A percentile compares a stretch with the other conserved stretches of the same genome.
phyloP scores from a whole-genome alignment of 257 asterid species.

The Capsicum chinense region DNA sequence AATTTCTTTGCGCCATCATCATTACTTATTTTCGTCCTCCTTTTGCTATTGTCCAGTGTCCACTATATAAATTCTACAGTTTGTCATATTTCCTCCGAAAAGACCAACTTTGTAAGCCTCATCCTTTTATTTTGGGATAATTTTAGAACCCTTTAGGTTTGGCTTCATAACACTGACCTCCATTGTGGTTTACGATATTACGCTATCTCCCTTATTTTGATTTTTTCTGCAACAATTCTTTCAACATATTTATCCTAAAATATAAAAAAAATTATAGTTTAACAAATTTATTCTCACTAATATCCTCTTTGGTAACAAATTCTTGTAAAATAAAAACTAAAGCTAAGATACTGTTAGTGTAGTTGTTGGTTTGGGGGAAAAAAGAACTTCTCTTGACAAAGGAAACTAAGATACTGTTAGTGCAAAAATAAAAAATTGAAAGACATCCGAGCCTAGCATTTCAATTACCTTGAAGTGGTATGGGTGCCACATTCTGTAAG shows the following conservation, averaged over 20 bases:
- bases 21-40: background rate
- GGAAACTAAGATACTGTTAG: background rate
- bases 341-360: too few species aligned
- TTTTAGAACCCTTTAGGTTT: background rate
- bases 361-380: background rate
- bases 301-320: too few species aligned
- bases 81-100: background rate
- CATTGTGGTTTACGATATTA: background rate
- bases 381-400: background rate
- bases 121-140: too few species aligned
- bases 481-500: background rate
- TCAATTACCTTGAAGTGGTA: background rate
- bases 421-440: too few species aligned
- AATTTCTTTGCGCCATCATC: background rate
- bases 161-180: background rate
- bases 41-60: background rate
- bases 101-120: background rate
- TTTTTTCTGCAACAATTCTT: background rate
- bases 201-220: too few species aligned
- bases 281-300: background rate
- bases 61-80: background rate
- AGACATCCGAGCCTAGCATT: background rate
- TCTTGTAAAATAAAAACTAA: too few species aligned
- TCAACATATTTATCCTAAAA: background rate
- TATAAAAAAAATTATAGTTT: too few species aligned